Conservation (phyloP, 352 stramenopile genomes). For the Phytopythium vexans region DNA sequence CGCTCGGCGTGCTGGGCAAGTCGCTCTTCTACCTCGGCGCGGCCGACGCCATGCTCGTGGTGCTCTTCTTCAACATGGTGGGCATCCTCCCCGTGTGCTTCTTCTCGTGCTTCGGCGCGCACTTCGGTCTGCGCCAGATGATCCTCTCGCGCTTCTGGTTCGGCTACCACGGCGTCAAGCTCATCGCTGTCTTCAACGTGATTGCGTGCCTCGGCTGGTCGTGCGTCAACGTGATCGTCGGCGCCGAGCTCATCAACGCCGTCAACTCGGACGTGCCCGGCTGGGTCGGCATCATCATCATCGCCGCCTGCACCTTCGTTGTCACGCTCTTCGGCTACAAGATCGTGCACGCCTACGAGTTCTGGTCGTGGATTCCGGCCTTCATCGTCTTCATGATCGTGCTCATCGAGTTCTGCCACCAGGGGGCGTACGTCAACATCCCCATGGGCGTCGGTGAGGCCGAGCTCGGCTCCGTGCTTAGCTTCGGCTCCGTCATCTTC, state of each 20-base stretch:
- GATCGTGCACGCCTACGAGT: constrained; percentile 43
- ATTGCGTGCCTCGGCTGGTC: constrained; percentile 34
- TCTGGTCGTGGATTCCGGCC: constrained; percentile 39
- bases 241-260: constrained; percentile 31
- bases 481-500: constrained; percentile 7
- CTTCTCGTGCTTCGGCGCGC: constrained; percentile 39
- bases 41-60: constrained; percentile 35
- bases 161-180: constrained; percentile 39
- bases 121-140: constrained; percentile 46
- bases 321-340: constrained; percentile 45
- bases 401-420: constrained; percentile 85
- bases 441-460: constrained; percentile 78
- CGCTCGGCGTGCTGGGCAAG: constrained; percentile 37
- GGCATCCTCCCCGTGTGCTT: constrained; percentile 40
- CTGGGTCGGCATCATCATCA: constrained; percentile 41
- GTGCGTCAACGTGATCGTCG: constrained; percentile 40
- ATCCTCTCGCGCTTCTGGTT: constrained; percentile 46
- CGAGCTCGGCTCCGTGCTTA: constrained; percentile 28
- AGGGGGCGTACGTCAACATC: constrained; percentile 91
- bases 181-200: constrained; percentile 43
- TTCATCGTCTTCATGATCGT: constrained; percentile 43
- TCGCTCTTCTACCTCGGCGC: constrained; percentile 36
- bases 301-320: constrained; percentile 33
- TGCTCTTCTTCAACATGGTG: constrained; percentile 40
- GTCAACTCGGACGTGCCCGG: constrained; percentile 32